These are phyloP conservation scores for Solanum chilense DNA, from an alignment of 257 asterid genomes.

Conservation along the genomic window DNA sequence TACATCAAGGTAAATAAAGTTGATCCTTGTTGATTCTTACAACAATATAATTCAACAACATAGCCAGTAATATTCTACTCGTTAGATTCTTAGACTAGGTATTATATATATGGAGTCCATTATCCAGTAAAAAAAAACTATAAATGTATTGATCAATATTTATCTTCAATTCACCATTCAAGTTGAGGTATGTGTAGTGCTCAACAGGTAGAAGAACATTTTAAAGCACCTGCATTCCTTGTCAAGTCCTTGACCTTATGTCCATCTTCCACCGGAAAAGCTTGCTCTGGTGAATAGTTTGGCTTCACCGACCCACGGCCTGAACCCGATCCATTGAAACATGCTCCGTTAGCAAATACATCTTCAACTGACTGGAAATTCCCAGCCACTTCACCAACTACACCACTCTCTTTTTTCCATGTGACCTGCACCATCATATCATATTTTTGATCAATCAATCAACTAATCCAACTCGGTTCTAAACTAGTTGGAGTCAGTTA, in stretches of 20 bases:
- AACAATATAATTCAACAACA: not conserved
- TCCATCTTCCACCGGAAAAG: conserved; percentile 48
- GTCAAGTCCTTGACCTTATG: conserved; percentile 38
- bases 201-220: conserved; percentile 44
- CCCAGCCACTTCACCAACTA: not conserved
- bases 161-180: not conserved
- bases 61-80: no score
- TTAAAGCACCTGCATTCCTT: conserved; percentile 51
- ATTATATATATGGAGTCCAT: not conserved
- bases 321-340: conserved; percentile 21
- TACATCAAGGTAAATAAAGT: not conserved
- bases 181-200: not conserved
- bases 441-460: not conserved
- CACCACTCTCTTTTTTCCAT: conserved; percentile 31
- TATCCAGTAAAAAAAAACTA: not conserved
- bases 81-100: not conserved
- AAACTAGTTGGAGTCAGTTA: not conserved
- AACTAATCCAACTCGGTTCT: not conserved
- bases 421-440: conserved; percentile 29
- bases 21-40: not conserved
- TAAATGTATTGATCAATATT: not conserved
- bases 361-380: conserved; percentile 53
- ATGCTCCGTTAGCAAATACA: conserved; percentile 73
- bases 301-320: conserved; percentile 32
- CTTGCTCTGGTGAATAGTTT: conserved; percentile 48